These are phyloP conservation scores for Blastomyces emzantsi DNA, from an alignment of 2,329 filamentous ascomycete genomes.

Conservation along the genomic window DNA sequence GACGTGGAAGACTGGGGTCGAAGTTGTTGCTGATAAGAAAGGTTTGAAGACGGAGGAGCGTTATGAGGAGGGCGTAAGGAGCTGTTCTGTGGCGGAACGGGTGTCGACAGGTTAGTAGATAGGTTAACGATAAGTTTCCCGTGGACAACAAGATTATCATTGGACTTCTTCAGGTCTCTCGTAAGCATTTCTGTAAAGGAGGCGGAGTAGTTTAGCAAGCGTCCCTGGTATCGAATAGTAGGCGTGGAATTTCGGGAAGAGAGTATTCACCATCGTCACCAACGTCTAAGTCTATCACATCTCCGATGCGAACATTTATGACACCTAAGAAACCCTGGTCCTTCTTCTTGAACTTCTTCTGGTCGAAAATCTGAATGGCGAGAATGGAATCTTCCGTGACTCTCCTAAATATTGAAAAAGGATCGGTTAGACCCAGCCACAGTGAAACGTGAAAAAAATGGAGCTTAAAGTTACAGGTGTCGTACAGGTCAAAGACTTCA, in stretches of 20 bases:
- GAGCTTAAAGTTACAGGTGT: conserved; percentile 12
- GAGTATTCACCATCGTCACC: conserved; percentile 63
- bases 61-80: conserved; percentile 10
- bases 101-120: conserved; percentile 74
- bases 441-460: not conserved
- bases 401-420: conserved; percentile 46
- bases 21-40: conserved; percentile 22
- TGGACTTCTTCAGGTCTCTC: conserved; percentile 92
- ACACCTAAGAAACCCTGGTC: conserved; percentile 97
- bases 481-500: conserved; percentile 96
- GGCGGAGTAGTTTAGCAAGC: not conserved
- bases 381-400: conserved; percentile 94
- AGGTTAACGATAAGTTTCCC: conserved; percentile 96
- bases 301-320: conserved; percentile 92
- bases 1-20: conserved; percentile 30
- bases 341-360: conserved; percentile 99
- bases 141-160: conserved; percentile 94
- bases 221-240: not conserved
- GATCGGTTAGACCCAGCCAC: conserved; percentile 2
- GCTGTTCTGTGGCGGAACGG: conserved; percentile 48
- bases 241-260: not conserved
- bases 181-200: conserved; percentile 76
- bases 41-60: conserved; percentile 7
- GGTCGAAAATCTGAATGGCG: conserved; percentile 96
- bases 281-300: conserved; percentile 81